phyloP scores from a whole-genome alignment of 2,329 filamentous ascomycete genomes.

The Rhynchosporium secalis region DNA sequence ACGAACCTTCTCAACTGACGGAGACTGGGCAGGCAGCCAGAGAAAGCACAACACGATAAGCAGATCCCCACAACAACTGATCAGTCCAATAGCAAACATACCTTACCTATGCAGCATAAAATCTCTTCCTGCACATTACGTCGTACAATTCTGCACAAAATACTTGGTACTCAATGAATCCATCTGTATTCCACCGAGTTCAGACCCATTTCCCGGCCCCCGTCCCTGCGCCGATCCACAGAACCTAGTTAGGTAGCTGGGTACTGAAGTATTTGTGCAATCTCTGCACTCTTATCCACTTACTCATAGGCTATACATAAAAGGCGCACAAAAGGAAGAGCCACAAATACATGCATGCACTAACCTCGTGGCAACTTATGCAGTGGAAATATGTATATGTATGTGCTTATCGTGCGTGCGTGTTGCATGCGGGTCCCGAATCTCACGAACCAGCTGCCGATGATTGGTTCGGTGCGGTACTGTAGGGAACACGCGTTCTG shows the following conservation, averaged over 20 bases:
- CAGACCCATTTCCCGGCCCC: neutral
- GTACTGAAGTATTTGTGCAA: slow-evolving; percentile 5
- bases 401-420: no score
- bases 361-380: slow-evolving; percentile 5
- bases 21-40: no score
- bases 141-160: slow-evolving; percentile 20
- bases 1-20: no score
- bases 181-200: neutral
- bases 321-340: slow-evolving; percentile 13
- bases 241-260: neutral
- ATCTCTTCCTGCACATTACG: slow-evolving; percentile 14
- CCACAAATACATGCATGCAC: slow-evolving; percentile 9
- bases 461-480: neutral
- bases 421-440: neutral
- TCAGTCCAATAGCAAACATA: neutral
- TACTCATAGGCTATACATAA: slow-evolving; percentile 16
- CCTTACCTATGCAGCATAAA: slow-evolving; percentile 19
- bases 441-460: neutral
- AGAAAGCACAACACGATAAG: no score
- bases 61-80: neutral
- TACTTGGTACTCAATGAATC: neutral
- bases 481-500: slow-evolving; percentile 3
- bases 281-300: slow-evolving; percentile 12
- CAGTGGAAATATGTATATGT: neutral
- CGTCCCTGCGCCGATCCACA: neutral